Conservation (phyloP, 805 yeast genomes). For the Yarrowia yakushimensis region DNA sequence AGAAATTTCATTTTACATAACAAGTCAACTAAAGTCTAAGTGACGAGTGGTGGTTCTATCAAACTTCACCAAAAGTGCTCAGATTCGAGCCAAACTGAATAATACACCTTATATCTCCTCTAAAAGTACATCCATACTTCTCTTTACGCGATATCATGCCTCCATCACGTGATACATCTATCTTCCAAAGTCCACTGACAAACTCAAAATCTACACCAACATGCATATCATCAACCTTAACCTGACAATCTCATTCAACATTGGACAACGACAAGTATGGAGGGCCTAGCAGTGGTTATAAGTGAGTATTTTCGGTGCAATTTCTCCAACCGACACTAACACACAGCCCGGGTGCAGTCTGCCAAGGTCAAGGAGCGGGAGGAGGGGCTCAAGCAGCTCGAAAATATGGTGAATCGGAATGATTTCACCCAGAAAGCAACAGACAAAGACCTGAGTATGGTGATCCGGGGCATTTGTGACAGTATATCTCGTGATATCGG, state of each 20-base stretch:
- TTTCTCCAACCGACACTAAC: background rate
- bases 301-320: background rate
- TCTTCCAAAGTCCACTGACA: background rate
- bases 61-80: background rate
- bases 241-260: background rate
- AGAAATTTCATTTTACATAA: too few species aligned
- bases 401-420: background rate
- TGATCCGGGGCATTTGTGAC: background rate
- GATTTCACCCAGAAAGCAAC: background rate
- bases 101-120: too few species aligned
- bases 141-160: too few species aligned
- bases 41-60: too few species aligned
- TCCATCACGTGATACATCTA: background rate
- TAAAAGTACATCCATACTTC: too few species aligned
- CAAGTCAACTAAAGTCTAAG: too few species aligned
- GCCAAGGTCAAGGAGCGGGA: background rate
- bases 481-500: background rate
- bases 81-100: too few species aligned
- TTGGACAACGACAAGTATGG: background rate
- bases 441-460: constrained; percentile 1
- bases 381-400: constrained; percentile 3
- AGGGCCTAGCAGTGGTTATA: constrained; percentile 5
- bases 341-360: constrained; percentile 15
- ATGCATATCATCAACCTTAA: background rate
- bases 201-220: background rate